Base-by-base conservation (phyloP, 2,329 filamentous ascomycete species). In the Fusarium penzigii region DNA sequence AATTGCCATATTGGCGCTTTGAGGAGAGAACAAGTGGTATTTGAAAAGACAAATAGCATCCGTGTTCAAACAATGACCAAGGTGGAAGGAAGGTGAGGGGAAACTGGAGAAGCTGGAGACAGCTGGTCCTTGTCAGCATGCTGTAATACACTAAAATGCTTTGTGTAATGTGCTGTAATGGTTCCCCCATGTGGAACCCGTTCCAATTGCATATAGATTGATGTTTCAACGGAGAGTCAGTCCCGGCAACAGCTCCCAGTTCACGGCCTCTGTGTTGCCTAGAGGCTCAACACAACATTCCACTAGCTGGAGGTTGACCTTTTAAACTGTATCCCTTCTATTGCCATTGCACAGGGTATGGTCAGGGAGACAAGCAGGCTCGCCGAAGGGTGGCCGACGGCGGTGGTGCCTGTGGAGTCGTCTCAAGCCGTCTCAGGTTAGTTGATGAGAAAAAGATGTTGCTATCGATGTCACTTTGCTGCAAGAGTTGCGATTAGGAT, bases 331-430 rank as follows among this genome's bases (percentile, higher is more conserved):
- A 36, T 36, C 10, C 9, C 9, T 11, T 9, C 32, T 14, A 36
- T 36, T 36, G 32, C 32, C 3, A 36, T 36, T 36, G 13, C 32
- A n/a, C n/a, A n/a, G n/a, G n/a, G n/a, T n/a, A n/a, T n/a, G n/a
- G n/a, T n/a, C n/a, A 36, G 32, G 39, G 39, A 41, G 20, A 7
- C 44, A 32, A 49, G 46, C 14, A 44, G 42, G 57, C 44, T 50
- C 39, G 57, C 57, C 57, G 57, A 53, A 55, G 39, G 52, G 53
- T 39, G 54, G 36, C 57, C 57, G 57, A 52, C 58, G 46, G 55
- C 52, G 54, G 57, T 59, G 57, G 51, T 60, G 39, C 34, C 55
- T 48, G 57, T 59, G 57, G 57, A 60, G 57, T 55, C 46, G n/a
- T 41, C 49, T 41, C 57, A 54, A 50, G 47, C 51, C 53, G 36